phyloP scores from a whole-genome alignment of 2,329 filamentous ascomycete genomes.

The Nemania sp. region DNA sequence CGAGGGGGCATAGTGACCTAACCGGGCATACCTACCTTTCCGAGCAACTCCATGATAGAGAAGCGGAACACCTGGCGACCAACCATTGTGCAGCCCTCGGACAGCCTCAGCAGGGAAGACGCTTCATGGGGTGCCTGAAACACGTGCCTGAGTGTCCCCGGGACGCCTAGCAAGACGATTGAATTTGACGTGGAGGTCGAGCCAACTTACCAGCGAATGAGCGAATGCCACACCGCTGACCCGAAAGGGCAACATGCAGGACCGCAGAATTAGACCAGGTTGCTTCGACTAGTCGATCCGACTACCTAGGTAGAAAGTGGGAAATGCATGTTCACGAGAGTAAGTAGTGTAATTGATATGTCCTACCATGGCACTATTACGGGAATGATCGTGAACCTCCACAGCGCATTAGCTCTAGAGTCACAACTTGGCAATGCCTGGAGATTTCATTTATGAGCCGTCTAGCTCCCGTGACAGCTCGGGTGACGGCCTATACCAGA shows the following conservation, averaged over 20 bases:
- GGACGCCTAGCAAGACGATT: conserved; percentile 44
- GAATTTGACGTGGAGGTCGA: conserved; percentile 48
- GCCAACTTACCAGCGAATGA: conserved; percentile 50
- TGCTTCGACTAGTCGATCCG: conserved; percentile 39
- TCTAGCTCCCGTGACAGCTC: not conserved
- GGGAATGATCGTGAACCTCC: conserved; percentile 28
- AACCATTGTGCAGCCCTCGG: conserved; percentile 40
- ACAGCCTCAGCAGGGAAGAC: conserved; percentile 39
- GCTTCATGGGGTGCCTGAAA: conserved; percentile 40
- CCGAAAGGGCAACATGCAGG: conserved; percentile 49
- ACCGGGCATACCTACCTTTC: conserved; percentile 43
- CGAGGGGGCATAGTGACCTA: conserved; percentile 45
- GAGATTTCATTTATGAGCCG: conserved; percentile 9
- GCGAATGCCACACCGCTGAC: conserved; percentile 49
- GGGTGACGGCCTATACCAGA: conserved; percentile 3
- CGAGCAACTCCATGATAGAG: conserved; percentile 31
- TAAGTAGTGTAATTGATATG: conserved; percentile 21
- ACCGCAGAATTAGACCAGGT: conserved; percentile 43
- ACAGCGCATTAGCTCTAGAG: conserved; percentile 14
- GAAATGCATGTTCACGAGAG: conserved; percentile 38
- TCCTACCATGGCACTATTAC: conserved; percentile 15
- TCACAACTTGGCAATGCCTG: conserved; percentile 7
- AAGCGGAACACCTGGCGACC: conserved; percentile 38
- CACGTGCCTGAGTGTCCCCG: conserved; percentile 47
- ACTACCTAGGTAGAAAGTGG: conserved; percentile 36